Evolutionary conservation across 1,284 basidiomycete genomes (phyloP).

Genomic region (Malassezia dermatis): DNA sequence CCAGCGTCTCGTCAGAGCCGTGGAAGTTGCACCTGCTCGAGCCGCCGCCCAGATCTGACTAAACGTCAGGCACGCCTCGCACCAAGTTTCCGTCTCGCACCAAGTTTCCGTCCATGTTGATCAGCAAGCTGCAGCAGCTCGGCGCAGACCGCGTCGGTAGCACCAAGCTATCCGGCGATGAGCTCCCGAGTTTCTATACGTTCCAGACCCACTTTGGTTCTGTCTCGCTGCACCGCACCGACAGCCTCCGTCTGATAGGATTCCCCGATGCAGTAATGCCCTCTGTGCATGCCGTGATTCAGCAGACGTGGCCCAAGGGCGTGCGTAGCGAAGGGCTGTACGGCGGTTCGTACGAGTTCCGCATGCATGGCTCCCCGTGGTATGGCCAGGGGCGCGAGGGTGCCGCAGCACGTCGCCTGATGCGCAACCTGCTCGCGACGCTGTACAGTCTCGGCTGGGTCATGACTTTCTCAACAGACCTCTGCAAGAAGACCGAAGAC

Average conservation of each 20-base stretch:
- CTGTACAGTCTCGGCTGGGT: slow-evolving; percentile 2
- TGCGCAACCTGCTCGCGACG: slow-evolving; percentile 3
- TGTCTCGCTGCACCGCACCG: background rate
- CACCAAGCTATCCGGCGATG: background rate
- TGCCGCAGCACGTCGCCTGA: background rate
- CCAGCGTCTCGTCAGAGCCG: slow-evolving; percentile 3
- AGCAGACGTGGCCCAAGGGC: background rate
- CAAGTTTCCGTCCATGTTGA: too few species aligned
- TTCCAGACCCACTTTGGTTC: background rate
- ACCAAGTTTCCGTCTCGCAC: too few species aligned
- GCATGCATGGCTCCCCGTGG: slow-evolving; percentile 1
- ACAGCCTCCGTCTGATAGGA: background rate
- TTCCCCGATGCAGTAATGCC: background rate
- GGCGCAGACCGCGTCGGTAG: background rate
- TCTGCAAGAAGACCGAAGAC: slow-evolving; percentile 2
- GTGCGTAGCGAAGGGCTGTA: background rate
- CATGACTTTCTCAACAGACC: background rate
- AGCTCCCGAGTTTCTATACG: background rate
- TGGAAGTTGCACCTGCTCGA: slow-evolving; percentile 15
- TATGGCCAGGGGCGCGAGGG: background rate
- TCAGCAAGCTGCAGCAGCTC: background rate
- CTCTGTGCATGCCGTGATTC: background rate
- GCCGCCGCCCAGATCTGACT: background rate
- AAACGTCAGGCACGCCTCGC: background rate
- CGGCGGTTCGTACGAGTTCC: slow-evolving; percentile 1